These are phyloP conservation scores for Backusella circina DNA, from an alignment of 192 early-diverging fungal species.

Conservation along the genomic window DNA sequence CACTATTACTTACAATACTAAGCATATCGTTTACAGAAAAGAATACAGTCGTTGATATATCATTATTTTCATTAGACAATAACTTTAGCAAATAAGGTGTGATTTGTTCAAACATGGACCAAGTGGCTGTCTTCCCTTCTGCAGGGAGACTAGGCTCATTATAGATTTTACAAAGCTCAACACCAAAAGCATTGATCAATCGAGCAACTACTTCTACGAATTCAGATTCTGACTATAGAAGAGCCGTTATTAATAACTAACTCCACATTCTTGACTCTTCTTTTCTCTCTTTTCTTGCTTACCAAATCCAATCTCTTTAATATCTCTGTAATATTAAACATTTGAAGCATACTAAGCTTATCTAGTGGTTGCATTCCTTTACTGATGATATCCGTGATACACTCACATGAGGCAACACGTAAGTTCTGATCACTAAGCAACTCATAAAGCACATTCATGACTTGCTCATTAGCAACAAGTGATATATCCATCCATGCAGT, in stretches of 20 bases:
- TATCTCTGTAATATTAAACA: conserved; percentile 56
- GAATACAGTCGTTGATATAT: conserved; percentile 77
- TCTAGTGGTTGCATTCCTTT: conserved; percentile 93
- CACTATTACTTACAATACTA: conserved; percentile 57
- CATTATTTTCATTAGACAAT: conserved; percentile 78
- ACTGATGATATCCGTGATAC: conserved; percentile 76
- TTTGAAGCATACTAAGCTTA: conserved; percentile 83
- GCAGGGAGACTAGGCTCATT: conserved; percentile 36
- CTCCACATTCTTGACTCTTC: background rate
- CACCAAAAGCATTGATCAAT: conserved; percentile 67
- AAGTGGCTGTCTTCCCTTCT: conserved; percentile 50
- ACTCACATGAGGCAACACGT: conserved; percentile 74
- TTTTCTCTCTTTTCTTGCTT: conserved; percentile 10
- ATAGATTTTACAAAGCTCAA: conserved; percentile 67
- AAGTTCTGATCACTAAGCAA: conserved; percentile 62
- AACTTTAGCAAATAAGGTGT: conserved; percentile 78
- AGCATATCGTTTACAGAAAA: conserved; percentile 71
- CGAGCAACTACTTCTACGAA: conserved; percentile 70
- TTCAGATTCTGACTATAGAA: conserved; percentile 45
- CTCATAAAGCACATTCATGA: conserved; percentile 73
- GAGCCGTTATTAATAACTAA: background rate
- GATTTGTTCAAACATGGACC: conserved; percentile 67
- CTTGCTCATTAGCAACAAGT: conserved; percentile 79
- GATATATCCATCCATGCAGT: conserved; percentile 95
- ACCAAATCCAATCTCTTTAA: conserved; percentile 43